Evolutionary conservation across 1,284 basidiomycete species (phyloP), one percentile per base, ranked within the genome.

Genomic region (Leccinum fuscescens): DNA sequence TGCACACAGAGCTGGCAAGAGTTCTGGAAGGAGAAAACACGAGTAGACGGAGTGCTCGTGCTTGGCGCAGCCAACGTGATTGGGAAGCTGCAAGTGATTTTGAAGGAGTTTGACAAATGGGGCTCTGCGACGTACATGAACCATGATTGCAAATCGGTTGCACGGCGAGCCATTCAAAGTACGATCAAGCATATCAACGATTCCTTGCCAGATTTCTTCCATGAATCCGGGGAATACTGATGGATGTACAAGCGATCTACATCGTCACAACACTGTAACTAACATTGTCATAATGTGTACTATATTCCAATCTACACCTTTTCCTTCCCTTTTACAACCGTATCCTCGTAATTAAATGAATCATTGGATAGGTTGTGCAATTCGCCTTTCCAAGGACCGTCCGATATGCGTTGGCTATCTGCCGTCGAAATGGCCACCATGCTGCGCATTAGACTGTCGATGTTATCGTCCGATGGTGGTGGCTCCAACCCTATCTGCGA

Each of bases 41-140:
- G 78, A 65, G 77, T 80, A 49, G 87, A 89, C 44, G 69, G 77
- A 3, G 81, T 90, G 27, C 75, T 89, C 37, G 71, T 74, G 17
- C 75, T 86, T 4, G 84, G 81, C 4, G 69, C 83, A 3, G 84
- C 86, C 27, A 86, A 90, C 66, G 84, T 88, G 27, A 70, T 85
- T 15, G 88, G 87, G 31, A 78, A 84, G 60, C 68, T 90, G 65
- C 81, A 75, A 66, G 77, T 81, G 56, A 78, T 90, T 24, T 74
- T 82, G 66, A 84, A 76, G 66, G 86, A 89, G 61, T 86, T 85
- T 62, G 87, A 87, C 59, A 76, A 82, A 55, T 86, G 84, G 82
- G 86, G 86, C 3, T 82, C 80, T 61, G 85, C 84, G 62, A 84
- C 84, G 17, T 87, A 88, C 68, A 89, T 89, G 87, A 86, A 89